A percentile compares a stretch with the other conserved stretches of the same genome.
Conservation (phyloP, 164 flowering plant genomes). For the Pachysandra terminalis region DNA sequence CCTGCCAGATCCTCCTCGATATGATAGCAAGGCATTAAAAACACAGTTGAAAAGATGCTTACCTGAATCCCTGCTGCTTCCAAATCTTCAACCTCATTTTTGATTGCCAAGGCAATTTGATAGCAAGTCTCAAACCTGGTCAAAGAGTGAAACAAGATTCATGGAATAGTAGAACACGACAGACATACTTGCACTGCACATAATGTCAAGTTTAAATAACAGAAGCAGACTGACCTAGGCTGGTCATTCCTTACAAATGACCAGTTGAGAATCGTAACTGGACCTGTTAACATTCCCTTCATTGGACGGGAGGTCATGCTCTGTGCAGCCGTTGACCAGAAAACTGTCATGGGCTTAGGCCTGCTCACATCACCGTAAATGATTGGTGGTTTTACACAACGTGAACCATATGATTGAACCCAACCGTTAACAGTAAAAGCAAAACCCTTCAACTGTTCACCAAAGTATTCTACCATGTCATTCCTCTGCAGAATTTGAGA, state of each 20-base stretch:
- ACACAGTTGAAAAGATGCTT: neutral
- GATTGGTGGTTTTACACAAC: slow-evolving; percentile 36
- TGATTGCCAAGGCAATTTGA: slow-evolving; percentile 25
- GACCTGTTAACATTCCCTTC: slow-evolving; percentile 29
- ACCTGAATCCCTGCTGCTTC: slow-evolving; percentile 22
- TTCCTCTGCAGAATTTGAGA: slow-evolving; percentile 17
- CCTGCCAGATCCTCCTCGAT: neutral
- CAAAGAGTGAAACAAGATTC: neutral
- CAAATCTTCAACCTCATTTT: slow-evolving; percentile 23
- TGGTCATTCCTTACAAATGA: slow-evolving; percentile 28
- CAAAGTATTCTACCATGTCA: slow-evolving; percentile 36
- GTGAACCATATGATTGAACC: slow-evolving; percentile 38
- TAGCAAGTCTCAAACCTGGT: slow-evolving; percentile 22
- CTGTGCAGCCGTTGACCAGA: slow-evolving; percentile 27
- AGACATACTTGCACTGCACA: neutral
- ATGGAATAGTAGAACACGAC: neutral
- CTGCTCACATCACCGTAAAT: slow-evolving; percentile 35
- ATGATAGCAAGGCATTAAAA: neutral
- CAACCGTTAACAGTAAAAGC: slow-evolving; percentile 33
- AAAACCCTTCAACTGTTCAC: slow-evolving; percentile 34
- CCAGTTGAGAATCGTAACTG: slow-evolving; percentile 26
- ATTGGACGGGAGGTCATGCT: slow-evolving; percentile 29
- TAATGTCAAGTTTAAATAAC: neutral
- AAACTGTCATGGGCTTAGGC: slow-evolving; percentile 26
- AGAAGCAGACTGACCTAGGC: slow-evolving; percentile 18